phyloP scores from a whole-genome alignment of 2,329 filamentous ascomycete genomes.

The Ophiostoma himal-ulmi region DNA sequence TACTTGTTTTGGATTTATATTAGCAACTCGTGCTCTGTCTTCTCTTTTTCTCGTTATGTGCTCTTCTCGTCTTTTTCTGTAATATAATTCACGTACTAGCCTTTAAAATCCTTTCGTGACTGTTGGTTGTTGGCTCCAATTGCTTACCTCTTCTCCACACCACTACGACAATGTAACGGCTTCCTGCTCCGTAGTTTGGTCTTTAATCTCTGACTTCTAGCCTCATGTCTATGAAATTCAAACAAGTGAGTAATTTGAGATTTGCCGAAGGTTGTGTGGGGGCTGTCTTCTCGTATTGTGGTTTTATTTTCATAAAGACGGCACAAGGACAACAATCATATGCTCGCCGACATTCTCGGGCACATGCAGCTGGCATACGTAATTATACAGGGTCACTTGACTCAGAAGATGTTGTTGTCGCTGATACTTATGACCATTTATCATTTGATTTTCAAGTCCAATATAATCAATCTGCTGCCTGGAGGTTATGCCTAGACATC shows the following conservation, averaged over 20 bases:
- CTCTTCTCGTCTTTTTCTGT: background rate
- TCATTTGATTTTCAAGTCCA: background rate
- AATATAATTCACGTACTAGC: background rate
- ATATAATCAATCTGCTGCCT: background rate
- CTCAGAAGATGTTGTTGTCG: background rate
- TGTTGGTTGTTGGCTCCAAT: conserved; percentile 8
- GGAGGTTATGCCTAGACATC: background rate
- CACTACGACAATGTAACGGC: conserved; percentile 14
- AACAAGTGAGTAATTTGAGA: background rate
- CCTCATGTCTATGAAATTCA: background rate
- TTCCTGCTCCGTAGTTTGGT: conserved; percentile 5
- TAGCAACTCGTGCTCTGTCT: background rate
- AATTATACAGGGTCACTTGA: background rate
- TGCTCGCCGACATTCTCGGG: background rate
- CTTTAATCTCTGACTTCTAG: background rate
- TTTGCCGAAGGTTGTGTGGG: background rate
- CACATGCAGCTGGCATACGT: background rate
- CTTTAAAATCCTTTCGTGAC: background rate
- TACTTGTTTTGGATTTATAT: background rate
- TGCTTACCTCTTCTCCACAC: conserved; percentile 12
- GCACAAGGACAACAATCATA: background rate
- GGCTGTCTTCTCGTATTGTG: background rate
- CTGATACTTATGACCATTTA: background rate
- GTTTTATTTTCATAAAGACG: background rate
- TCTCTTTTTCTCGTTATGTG: background rate